Evolutionary conservation across 164 flowering plant species (phyloP), one percentile per base, ranked within the genome.

Genomic region (Kalanchoe fedtschenkoi): DNA sequence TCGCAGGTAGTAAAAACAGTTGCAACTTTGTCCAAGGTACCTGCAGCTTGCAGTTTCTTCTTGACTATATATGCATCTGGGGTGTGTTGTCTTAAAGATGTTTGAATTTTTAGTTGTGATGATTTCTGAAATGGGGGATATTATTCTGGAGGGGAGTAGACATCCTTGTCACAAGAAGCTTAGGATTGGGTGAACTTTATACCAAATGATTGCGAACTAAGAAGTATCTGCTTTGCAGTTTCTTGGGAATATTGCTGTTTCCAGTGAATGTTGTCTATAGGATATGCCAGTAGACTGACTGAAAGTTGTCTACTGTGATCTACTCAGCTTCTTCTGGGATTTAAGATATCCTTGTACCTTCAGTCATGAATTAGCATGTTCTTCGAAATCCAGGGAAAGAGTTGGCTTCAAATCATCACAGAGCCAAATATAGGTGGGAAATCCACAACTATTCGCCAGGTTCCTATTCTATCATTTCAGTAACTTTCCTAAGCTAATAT

Each of bases 381-480:
- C n/a, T 44, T 34, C 39, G 13, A 0, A 53, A 65, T 61, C 55
- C 77, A 95, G 99, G 75, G 82, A 39, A 73, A 85, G 71, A 95
- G 96, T 73, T 95, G 99, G 99, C 91, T 95, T 73, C 99, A 95
- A 58, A 95, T 95, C 39, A 88, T 95, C 63, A 95, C 99, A 9
- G 99, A 97, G 34, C 99, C 99, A 39, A 95, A 95, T 70, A 95
- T 95, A 97, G 99, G 99, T 74, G 99, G 97, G 58, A 95, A 95
- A 73, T 95, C 99, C 19, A 95, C 99, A 61, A 88, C 78, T 71
- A 95, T 95, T 68, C 78, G 99, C 24, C 99, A 95, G 96, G 99
- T 93, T 22, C 21, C 54, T 0, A 2, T 2, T 37, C 39, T 47
- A 0, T 22, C 22, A 8, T 47, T 47, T 22, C 6, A 22, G 8